Evolutionary conservation across 768 basidiomycete species (phyloP), one percentile per base, ranked within the genome.

Genomic region (Chalciporus pseudorubinellus): DNA sequence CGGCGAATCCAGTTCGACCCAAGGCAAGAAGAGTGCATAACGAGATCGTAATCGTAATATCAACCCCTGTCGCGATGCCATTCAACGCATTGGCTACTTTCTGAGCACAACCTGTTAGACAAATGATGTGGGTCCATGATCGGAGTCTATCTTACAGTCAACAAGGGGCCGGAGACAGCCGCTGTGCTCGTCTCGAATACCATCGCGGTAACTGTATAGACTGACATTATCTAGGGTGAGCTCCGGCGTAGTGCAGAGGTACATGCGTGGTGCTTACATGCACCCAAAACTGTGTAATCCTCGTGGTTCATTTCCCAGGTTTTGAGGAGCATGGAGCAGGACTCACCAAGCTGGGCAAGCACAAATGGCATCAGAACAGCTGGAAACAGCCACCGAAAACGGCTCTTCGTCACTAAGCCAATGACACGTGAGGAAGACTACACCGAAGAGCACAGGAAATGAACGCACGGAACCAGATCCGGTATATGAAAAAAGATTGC

Each of bases 401-500:
- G 50, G 39, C 46, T 36, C 41, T 10, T 57, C 18, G n/a, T 51
- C 50, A 59, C 60, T 63, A 21, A 46, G 22, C 6, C 3, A 5
- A 46, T 6, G 6, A 19, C n/a, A 36, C 34, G 34, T 36, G n/a
- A 16, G 57, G 21, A 49, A 39, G 13, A 14, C 28, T 14, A 13
- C 39, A 33, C 13, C 6, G 42, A 43, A 52, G 54, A 45, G 3
- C 9, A 13, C 6, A 31, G 8, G 2, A 3, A 29, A 42, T 28
- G 20, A 34, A 63, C 62, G 20, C 50, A 60, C 63, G 28, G 14
- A 10, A 51, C 64, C 59, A 64, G 36, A 66, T 58, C 13, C 61
- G 58, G 49, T 52, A 63, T 50, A 62, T 63, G 58, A 65, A 64
- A 49, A 58, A 63, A 19, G 58, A 58, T 39, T 64, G 60, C 26